These are phyloP conservation scores for Vanderwaltozyma tropicalis DNA, from an alignment of 805 yeast genomes.

Conservation along the genomic window DNA sequence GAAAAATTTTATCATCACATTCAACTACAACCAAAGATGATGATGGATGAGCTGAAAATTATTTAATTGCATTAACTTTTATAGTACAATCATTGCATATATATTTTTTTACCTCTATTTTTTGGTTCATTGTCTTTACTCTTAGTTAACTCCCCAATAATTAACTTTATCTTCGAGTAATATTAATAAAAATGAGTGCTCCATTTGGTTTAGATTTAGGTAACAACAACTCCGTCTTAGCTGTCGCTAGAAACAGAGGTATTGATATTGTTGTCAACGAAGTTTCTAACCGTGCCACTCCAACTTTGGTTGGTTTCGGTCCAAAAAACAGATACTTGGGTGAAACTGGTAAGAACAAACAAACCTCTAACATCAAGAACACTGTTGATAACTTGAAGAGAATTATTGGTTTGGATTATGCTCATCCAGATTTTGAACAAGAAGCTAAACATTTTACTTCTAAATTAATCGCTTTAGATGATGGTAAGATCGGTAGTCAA, in stretches of 20 bases:
- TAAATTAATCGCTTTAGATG: slow-evolving; percentile 54
- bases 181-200: slow-evolving; percentile 50
- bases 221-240: slow-evolving; percentile 84
- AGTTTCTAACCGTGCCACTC: slow-evolving; percentile 94
- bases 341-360: slow-evolving; percentile 90
- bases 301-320: slow-evolving; percentile 86
- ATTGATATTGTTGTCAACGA: slow-evolving; percentile 96
- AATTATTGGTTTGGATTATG: slow-evolving; percentile 64
- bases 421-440: slow-evolving; percentile 55
- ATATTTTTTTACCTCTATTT: too few species aligned
- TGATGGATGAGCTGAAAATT: too few species aligned
- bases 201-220: slow-evolving; percentile 98
- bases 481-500: slow-evolving; percentile 71
- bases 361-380: slow-evolving; percentile 89
- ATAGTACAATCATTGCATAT: too few species aligned
- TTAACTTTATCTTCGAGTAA: too few species aligned
- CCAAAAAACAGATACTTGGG: slow-evolving; percentile 80
- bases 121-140: too few species aligned
- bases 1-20: too few species aligned
- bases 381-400: slow-evolving; percentile 92
- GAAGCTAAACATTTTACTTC: slow-evolving; percentile 69
- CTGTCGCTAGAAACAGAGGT: slow-evolving; percentile 95
- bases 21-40: too few species aligned
- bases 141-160: too few species aligned
- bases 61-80: too few species aligned